Evolutionary conservation across 306 rosid species (phyloP), one percentile per base, ranked within the genome.

Genomic region (Casuarina glauca): DNA sequence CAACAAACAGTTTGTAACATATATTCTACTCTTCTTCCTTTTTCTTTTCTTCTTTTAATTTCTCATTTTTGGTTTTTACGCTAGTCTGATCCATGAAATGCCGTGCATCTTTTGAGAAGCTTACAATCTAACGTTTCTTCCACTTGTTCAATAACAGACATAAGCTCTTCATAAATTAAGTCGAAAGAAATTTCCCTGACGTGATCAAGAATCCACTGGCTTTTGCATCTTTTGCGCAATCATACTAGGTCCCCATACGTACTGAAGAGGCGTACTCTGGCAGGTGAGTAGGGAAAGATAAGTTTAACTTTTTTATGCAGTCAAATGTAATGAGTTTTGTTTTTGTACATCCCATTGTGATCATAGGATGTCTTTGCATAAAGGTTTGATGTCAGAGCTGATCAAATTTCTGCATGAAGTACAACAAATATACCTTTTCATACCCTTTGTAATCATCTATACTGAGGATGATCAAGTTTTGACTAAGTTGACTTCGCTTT

Each of bases 161-260:
- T 80, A 78, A 83, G 78, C 92, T 90, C 76, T 87, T 88, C 81
- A 68, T 48, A 78, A 54, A 77, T 66, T 79, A 84, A 3, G 85
- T 69, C 74, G 70, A 81, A 60, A 84, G 81, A 79, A 86, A 61
- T 49, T 10, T 66, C 55, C 52, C 41, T 43, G 17, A 45, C 57
- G 9, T 73, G 15, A 19, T 43, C 41, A 45, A 39, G 50, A 38
- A 71, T 12, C 75, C 12, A 41, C 26, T 39, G 1, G 11, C 49
- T 6, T 58, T 64, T 62, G 17, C 49, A 64, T 64, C 32, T 39
- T 38, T 64, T 60, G 67, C 6, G 10, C 32, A 39, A 3, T 64
- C 5, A 8, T 20, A 64, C 7, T 38, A 39, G 19, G 11, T 64
- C 64, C 26, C 26, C 64, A 20, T 19, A 20, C 0, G 26, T 57